Base-by-base conservation (phyloP, 805 yeast genomes). In the Candida nonsorbophila region DNA sequence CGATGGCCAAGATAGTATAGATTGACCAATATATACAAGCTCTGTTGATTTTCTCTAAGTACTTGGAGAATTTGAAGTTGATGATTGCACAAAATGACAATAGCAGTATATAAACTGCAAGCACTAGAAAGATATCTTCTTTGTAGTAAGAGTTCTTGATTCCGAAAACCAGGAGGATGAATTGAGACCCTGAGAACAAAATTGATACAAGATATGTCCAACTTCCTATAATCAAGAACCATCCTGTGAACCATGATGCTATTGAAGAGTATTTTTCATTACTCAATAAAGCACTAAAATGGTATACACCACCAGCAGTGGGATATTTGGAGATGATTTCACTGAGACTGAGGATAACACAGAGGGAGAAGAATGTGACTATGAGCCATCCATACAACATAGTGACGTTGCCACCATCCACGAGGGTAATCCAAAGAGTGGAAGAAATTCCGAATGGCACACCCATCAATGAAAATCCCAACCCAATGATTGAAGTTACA, bases 321-420 rank as follows among this genome's bases (percentile, higher is more conserved):
- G 92, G 92, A 40, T 76, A 83, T 42, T 80, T 83, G 6, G 85
- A 77, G 0, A 80, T 72, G 31, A 84, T 79, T 50, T 84, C 95
- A 35, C 88, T 80, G 14, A 84, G 58, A 10, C 90, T 79, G 14
- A 81, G 52, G 3, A 85, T 79, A 24, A 84, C 80, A 38, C 77
- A 62, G 21, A 80, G 39, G 2, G 84, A 72, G 41, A 78, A 76
- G 8, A 80, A 39, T 2, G 80, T 78, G 24, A 81, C 84, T 1
- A 78, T 52, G 2, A 79, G 43, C 76, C 85, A 81, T 0, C 94
- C 94, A 59, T 79, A 76, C 24, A 84, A 58, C 24, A 84, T 78
- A 0, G 92, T 80, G 9, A 77, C 76, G 29, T 81, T 79, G 1
- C 87, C 86, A 6, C 94, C 94, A 53, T 82, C 84, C 7, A 77